Evolutionary conservation across 768 basidiomycete species (phyloP), one percentile per base, ranked within the genome.

Genomic region (Dioszegia crocea): DNA sequence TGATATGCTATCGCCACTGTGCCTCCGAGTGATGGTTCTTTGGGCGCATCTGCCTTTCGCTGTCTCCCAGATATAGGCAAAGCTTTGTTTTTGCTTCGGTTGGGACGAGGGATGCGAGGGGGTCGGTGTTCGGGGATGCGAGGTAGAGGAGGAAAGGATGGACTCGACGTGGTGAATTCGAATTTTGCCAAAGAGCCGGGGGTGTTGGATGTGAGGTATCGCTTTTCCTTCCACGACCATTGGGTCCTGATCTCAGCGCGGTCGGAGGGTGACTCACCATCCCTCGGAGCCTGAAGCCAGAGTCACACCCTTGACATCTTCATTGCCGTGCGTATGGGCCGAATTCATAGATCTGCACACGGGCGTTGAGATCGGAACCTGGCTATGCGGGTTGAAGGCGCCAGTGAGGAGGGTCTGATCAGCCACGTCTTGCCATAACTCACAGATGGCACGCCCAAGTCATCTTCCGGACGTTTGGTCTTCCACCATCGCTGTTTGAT

Each of bases 171-270:
- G 4, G 64, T 49, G 46, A 76, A 60, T 2, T 64, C 64, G 56
- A 64, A 69, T 3, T 63, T 60, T n/a, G 73, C 65, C 3, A 38
- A 53, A 16, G 71, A 59, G 11, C 75, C 75, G 4, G 74, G 71
- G 47, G 57, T 56, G 17, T 56, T 50, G 1, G 74, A 67, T 11
- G 68, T 58, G 53, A 75, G 63, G 60, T 76, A 77, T 51, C 63
- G 62, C 57, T 77, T 77, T 47, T 77, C 76, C 31, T 63, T 58
- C 68, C 68, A 73, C 4, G 60, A 24, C 67, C 67, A 72, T 30
- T 39, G 30, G 10, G 31, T 24, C 68, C 68, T 70, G 49, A 21
- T 1, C 26, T 52, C 49, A 48, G 45, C 39, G 19, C 12, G 41
- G 17, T 40, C 14, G 5, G 14, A 31, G 1, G 4, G 10, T 6